A percentile compares a stretch with the other conserved stretches of the same genome.
Conservation (phyloP, 1,284 basidiomycete genomes). For the Fomitopsis pinicola region DNA sequence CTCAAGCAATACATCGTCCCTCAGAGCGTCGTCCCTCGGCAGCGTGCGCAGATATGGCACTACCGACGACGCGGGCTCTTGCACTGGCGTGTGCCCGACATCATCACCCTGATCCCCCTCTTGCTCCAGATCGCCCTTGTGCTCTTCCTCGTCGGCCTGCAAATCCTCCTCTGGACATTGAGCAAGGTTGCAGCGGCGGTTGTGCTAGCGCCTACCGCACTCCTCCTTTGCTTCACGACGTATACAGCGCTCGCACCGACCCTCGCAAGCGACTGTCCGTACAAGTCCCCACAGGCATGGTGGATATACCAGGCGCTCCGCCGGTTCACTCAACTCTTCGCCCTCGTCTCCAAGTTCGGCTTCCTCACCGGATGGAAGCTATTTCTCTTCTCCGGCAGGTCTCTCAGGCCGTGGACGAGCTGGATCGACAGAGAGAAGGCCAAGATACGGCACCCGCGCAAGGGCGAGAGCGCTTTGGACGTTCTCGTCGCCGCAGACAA, state of each 20-base stretch:
- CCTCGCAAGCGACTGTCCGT: background rate
- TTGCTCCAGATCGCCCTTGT: background rate
- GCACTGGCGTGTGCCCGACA: slow-evolving; percentile 2
- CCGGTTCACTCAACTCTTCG: background rate
- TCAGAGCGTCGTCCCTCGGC: background rate
- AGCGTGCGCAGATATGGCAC: slow-evolving; percentile 8
- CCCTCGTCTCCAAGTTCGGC: background rate
- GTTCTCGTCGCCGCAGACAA: background rate
- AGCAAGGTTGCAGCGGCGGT: background rate
- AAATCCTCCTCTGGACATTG: background rate
- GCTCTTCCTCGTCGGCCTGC: background rate
- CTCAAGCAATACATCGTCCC: slow-evolving; percentile 9
- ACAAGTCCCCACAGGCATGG: background rate
- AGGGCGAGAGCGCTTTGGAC: background rate
- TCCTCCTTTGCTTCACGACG: background rate
- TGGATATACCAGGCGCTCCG: background rate
- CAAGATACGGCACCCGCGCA: background rate
- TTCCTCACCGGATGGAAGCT: background rate
- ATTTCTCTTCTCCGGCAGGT: background rate
- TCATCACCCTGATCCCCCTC: slow-evolving; percentile 3
- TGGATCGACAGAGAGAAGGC: slow-evolving; percentile 1
- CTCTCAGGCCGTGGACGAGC: background rate
- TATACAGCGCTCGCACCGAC: background rate
- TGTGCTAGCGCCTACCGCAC: background rate
- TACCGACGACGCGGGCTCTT: slow-evolving; percentile 6